phyloP scores from a whole-genome alignment of 148 eudicot genomes.

The Hydrangea macrophylla region DNA sequence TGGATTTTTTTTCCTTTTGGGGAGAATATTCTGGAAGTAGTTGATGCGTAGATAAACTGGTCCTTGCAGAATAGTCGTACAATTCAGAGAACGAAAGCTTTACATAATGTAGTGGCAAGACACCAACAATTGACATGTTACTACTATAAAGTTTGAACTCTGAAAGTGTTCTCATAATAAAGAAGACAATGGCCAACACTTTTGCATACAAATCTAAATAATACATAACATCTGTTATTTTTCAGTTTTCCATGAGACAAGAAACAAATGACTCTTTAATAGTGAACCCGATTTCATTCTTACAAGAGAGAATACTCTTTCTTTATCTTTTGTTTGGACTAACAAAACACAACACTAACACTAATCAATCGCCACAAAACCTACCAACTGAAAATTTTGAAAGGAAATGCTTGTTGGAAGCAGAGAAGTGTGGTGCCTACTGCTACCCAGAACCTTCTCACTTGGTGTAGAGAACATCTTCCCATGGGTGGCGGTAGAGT shows the following conservation, averaged over 20 bases:
- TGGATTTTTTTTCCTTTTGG: too few species aligned
- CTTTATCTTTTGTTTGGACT: not conserved
- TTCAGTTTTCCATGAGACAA: not conserved
- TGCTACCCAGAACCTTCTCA: conserved; percentile 26
- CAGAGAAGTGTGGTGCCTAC: conserved; percentile 12
- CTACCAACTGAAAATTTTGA: not conserved
- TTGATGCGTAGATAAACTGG: too few species aligned
- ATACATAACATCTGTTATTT: not conserved
- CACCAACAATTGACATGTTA: too few species aligned
- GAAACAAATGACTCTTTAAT: not conserved
- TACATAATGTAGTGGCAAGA: too few species aligned
- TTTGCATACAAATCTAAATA: not conserved
- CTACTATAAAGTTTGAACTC: too few species aligned
- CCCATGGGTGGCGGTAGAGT: conserved; percentile 88
- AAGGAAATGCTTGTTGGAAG: conserved; percentile 14
- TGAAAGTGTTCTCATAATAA: not conserved
- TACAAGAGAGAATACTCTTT: not conserved
- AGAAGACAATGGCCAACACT: not conserved
- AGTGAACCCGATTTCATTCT: not conserved
- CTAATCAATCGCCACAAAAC: not conserved
- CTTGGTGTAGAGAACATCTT: conserved; percentile 86
- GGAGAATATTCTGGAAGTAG: too few species aligned
- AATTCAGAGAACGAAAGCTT: too few species aligned
- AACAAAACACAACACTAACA: not conserved
- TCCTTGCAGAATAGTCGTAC: too few species aligned